phyloP scores from a whole-genome alignment of 257 asterid genomes.

The Paulownia fortunei region DNA sequence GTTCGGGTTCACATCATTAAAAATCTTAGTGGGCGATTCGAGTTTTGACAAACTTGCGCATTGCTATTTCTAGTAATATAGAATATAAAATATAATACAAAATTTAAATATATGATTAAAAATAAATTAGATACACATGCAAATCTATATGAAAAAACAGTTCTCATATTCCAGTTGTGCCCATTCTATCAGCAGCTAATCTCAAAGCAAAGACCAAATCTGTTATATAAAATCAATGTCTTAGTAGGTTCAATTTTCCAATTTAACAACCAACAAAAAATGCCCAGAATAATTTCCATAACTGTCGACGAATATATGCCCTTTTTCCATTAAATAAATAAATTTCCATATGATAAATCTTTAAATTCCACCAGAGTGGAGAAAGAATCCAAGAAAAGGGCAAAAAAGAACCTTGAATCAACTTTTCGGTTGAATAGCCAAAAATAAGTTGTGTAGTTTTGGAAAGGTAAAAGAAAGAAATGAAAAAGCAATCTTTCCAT shows the following conservation, averaged over 20 bases:
- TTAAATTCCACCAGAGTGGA: neutral
- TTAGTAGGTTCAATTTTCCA: neutral
- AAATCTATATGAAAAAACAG: too few relatives aligned
- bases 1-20: too few relatives aligned
- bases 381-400: neutral
- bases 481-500: constrained; percentile 23
- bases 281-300: neutral
- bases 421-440: neutral
- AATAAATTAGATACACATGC: too few relatives aligned
- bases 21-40: too few relatives aligned
- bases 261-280: neutral
- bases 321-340: neutral
- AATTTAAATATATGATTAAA: too few relatives aligned
- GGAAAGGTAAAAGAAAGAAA: constrained; percentile 26
- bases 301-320: neutral
- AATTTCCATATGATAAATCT: neutral
- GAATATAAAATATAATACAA: too few relatives aligned
- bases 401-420: neutral
- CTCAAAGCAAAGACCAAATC: too few relatives aligned
- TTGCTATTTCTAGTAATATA: too few relatives aligned
- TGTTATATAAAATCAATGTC: neutral
- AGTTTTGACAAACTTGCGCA: too few relatives aligned
- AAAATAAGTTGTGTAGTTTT: constrained; percentile 15
- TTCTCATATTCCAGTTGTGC: too few relatives aligned
- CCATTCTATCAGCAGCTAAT: too few relatives aligned